Evolutionary conservation across 2,329 filamentous ascomycete species (phyloP), one percentile per base, ranked within the genome.

Genomic region (Exophiala viscosa): DNA sequence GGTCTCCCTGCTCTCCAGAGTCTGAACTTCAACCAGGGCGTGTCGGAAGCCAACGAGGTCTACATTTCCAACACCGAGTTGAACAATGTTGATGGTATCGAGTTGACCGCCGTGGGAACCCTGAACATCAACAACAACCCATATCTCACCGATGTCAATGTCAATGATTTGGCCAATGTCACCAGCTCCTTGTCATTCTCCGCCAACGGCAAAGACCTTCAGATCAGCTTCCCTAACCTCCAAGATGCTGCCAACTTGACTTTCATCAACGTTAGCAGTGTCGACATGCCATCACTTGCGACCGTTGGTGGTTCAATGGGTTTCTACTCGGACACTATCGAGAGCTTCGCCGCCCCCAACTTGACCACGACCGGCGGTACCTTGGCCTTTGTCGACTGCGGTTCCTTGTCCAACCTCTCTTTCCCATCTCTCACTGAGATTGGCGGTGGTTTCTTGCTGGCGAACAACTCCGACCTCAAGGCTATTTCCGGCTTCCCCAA

Each of bases 91-190:
- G 78, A 85, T 61, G 90, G 90, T 67, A 87, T 99, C 69, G 87
- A 90, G 69, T 79, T 97, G 60, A 73, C 82, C 59, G 79, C 80
- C n/a, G 85, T 90, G 49, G 79, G 82, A 52, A 78, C 76, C 61
- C 82, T 99, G 69, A 78, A 88, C 70, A 86, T 99, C 73, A 86
- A 88, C 81, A 96, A 96, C 85, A 97, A 97, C 83, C 76, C 76
- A 57, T 85, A 86, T 68, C 80, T 99, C 64, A 82, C 81, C 67
- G 78, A 77, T 57, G 88, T 95, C 76, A 81, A 82, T 67, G 71
- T 76, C 61, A 88, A 90, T 71, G 81, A 87, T 68, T 79, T 97
- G 54, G 79, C 79, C 70, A 92, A 88, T 74, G 81, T 96, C 64
- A 86, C 80, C 60, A 77, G 81, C 51, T 71, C 78, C 42, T 76